Evolutionary conservation across 2,329 filamentous ascomycete species (phyloP).

Genomic region (Chrysoporthe deuterocubensis): DNA sequence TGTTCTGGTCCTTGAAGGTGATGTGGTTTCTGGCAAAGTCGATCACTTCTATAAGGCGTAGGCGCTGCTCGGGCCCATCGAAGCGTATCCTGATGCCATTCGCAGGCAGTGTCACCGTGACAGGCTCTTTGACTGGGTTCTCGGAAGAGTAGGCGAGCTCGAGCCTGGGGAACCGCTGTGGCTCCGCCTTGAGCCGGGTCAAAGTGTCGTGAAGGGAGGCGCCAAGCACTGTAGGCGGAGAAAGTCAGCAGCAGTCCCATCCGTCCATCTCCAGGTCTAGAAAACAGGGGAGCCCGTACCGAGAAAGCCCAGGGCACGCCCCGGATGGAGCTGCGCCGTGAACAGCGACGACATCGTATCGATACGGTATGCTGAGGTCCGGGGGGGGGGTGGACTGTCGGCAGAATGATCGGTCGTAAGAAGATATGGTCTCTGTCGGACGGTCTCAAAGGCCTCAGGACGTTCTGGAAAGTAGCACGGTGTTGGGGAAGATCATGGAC

Average conservation of each 20-base stretch:
- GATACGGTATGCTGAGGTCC: neutral
- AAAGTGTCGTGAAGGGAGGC: slow-evolving; percentile 90
- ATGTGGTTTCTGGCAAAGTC: slow-evolving; percentile 88
- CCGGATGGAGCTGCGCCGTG: slow-evolving; percentile 67
- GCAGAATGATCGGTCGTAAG: neutral
- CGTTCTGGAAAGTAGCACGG: slow-evolving; percentile 9
- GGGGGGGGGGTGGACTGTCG: neutral
- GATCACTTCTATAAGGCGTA: slow-evolving; percentile 87
- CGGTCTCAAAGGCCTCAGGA: neutral
- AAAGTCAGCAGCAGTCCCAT: slow-evolving; percentile 19
- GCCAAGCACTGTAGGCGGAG: slow-evolving; percentile 69
- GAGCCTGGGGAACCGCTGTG: slow-evolving; percentile 79
- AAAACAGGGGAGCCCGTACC: slow-evolving; percentile 36
- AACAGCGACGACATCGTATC: slow-evolving; percentile 47
- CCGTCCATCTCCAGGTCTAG: neutral
- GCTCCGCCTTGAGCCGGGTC: slow-evolving; percentile 85
- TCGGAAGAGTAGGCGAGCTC: slow-evolving; percentile 80
- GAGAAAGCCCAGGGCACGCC: slow-evolving; percentile 67
- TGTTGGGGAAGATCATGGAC: neutral
- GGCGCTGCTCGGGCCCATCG: slow-evolving; percentile 87
- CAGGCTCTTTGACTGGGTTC: slow-evolving; percentile 73
- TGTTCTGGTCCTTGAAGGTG: slow-evolving; percentile 71
- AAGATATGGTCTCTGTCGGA: neutral
- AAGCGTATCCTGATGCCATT: slow-evolving; percentile 93
- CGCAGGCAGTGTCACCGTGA: slow-evolving; percentile 75